Evolutionary conservation across 2,329 filamentous ascomycete species (phyloP), one percentile per base, ranked within the genome.

Genomic region (Coniochaeta ligniaria): DNA sequence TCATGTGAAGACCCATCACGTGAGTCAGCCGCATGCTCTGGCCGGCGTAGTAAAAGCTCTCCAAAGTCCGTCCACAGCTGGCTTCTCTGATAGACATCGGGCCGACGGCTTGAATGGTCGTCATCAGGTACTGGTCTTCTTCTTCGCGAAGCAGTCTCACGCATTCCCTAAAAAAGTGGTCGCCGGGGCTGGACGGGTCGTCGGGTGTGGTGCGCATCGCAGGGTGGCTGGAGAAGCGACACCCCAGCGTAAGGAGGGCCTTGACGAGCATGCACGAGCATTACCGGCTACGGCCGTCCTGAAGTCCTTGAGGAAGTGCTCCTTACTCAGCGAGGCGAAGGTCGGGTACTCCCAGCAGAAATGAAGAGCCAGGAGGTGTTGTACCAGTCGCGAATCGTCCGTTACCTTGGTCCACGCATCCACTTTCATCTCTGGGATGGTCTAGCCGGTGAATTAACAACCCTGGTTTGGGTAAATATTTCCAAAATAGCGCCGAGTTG

Each of bases 331-430:
- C 2, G 89, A 84, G 3, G 87, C 84, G 72, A 90, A 91, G 14
- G 88, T 91, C 2, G 89, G 87, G 69, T 92, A 90, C 65, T 89
- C 84, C 83, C 88, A 91, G 75, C 86, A 89, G 65, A 91, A 91
- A 73, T 90, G 90, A 35, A 90, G 75, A 0, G 82, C 79, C 59
- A 90, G 73, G 11, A 90, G 76, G 66, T 87, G 85, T 63, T 86
- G 79, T 0, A 90, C 83, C 33, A 90, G 78, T 14, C 71, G 73
- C 12, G 76, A 67, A 64, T 90, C 86, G 3, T 71, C 68, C 2
- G 86, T 88, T 24, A 90, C 79, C 41, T 67, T 76, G 1, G 87
- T 89, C 88, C 87, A 90, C 0, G 76, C 77, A 3, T 67, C 72
- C 0, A 75, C 70, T 63, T 76, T 76, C 66, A 76, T 72, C 41